Conservation (phyloP, 139 green algal species). For the Micromonas commoda region DNA sequence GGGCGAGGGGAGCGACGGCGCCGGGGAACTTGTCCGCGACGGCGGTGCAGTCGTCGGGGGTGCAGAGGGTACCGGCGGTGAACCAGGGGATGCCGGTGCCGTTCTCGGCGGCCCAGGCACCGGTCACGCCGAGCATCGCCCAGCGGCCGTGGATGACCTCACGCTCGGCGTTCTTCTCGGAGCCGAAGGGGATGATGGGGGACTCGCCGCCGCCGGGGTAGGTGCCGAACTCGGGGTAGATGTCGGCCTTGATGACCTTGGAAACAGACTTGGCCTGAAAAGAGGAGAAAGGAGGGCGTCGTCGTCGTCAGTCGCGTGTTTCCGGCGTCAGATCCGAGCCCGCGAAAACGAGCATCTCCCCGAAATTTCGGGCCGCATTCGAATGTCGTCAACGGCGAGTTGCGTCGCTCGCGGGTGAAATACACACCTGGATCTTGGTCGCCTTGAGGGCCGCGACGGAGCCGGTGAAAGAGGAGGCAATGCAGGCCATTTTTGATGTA, state of each 20-base stretch:
- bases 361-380: background rate
- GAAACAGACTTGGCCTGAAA: background rate
- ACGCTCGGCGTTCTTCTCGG: constrained; percentile 33
- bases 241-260: constrained; percentile 1
- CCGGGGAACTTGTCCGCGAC: constrained; percentile 31
- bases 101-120: constrained; percentile 28
- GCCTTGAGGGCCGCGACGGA: constrained; percentile 23
- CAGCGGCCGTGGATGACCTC: constrained; percentile 42
- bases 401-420: background rate
- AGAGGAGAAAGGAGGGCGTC: background rate
- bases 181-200: constrained; percentile 19
- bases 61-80: constrained; percentile 28
- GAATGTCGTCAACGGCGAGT: background rate
- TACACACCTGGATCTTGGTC: constrained; percentile 14
- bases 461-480: background rate
- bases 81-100: constrained; percentile 33
- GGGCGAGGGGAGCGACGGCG: constrained; percentile 27
- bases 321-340: background rate
- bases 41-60: constrained; percentile 31
- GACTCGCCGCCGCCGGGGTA: constrained; percentile 31
- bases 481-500: background rate
- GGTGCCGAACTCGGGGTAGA: constrained; percentile 31
- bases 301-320: background rate
- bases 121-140: constrained; percentile 35
- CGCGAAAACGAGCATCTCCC: background rate